Conservation (phyloP, 108 stramenopile genomes). For the Nitzschia sp. region DNA sequence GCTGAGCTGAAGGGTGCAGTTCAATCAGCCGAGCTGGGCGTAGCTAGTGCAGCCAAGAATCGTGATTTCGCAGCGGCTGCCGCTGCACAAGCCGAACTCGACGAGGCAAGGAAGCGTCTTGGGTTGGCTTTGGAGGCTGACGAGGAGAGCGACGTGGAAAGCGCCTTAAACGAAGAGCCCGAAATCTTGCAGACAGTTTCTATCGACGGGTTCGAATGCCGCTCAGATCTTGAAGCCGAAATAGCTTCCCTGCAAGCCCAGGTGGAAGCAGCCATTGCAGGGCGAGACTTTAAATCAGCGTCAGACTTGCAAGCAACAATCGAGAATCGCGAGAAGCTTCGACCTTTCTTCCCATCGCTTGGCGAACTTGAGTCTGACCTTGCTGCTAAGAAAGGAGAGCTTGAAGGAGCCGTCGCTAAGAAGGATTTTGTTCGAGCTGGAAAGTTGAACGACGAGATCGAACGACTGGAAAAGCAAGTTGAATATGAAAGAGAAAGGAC, state of each 20-base stretch:
- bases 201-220: conserved; percentile 53
- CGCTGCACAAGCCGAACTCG: conserved; percentile 54
- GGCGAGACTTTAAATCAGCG: conserved; percentile 62
- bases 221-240: conserved; percentile 71
- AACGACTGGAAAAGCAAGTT: conserved; percentile 50
- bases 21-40: conserved; percentile 49
- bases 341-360: conserved; percentile 68
- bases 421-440: conserved; percentile 72
- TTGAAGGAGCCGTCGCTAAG: conserved; percentile 58
- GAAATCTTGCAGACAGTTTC: conserved; percentile 9
- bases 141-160: conserved; percentile 16
- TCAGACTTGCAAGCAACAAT: conserved; percentile 60
- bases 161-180: neutral
- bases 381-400: conserved; percentile 32
- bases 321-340: conserved; percentile 60
- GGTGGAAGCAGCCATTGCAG: conserved; percentile 61
- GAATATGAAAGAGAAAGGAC: conserved; percentile 50
- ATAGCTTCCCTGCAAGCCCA: conserved; percentile 44
- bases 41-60: conserved; percentile 65
- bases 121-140: conserved; percentile 49
- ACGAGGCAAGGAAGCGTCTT: conserved; percentile 54
- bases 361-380: conserved; percentile 65
- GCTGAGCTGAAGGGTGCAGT: conserved; percentile 72
- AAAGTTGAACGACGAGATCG: conserved; percentile 60
- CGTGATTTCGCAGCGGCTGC: conserved; percentile 80